Evolutionary conservation across 2,329 filamentous ascomycete genomes (phyloP).

Genomic region (Emmonsia crescens): DNA sequence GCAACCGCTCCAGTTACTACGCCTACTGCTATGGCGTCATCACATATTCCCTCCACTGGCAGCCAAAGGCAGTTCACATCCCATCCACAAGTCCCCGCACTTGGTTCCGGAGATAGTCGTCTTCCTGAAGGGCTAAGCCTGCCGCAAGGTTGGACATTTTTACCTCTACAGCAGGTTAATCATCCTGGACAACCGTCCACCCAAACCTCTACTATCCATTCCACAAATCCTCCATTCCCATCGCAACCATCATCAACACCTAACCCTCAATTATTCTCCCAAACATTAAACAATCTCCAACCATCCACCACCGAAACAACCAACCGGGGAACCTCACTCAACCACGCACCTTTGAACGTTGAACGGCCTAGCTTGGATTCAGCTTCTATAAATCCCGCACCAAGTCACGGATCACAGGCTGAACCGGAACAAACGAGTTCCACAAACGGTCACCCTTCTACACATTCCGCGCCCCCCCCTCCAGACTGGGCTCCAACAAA

Average conservation of each 20-base stretch:
- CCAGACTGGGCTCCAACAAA: constrained; percentile 4
- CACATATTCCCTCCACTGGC: constrained; percentile 11
- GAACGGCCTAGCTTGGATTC: neutral
- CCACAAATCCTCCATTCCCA: neutral
- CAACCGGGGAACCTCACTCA: neutral
- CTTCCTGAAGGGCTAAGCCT: constrained; percentile 42
- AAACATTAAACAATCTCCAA: neutral
- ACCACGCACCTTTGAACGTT: neutral
- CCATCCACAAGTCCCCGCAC: constrained; percentile 19
- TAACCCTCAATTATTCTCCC: neutral
- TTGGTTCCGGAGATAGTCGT: constrained; percentile 34
- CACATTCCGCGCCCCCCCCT: neutral
- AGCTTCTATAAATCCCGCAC: neutral
- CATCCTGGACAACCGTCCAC: neutral
- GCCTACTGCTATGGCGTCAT: constrained; percentile 6
- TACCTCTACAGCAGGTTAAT: constrained; percentile 33
- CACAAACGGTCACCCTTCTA: neutral
- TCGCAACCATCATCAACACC: neutral
- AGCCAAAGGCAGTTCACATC: constrained; percentile 22
- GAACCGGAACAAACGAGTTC: neutral
- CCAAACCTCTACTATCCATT: neutral
- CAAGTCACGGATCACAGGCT: neutral
- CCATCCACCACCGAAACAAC: neutral
- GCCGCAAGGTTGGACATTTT: constrained; percentile 43
- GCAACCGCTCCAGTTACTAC: constrained; percentile 4